phyloP scores from a whole-genome alignment of 2,329 filamentous ascomycete genomes.

The Pochonia chlamydosporia region DNA sequence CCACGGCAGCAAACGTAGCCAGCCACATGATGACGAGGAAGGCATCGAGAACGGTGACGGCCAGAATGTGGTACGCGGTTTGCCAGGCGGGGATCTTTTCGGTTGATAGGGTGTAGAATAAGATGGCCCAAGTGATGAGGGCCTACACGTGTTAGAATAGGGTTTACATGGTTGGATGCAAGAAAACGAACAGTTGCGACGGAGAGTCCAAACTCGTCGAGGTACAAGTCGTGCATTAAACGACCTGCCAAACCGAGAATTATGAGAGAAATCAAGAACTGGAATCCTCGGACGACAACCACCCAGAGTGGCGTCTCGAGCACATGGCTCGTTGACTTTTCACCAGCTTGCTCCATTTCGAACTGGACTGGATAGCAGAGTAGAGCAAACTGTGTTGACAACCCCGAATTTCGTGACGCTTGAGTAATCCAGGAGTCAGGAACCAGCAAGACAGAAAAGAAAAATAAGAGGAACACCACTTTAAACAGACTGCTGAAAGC shows the following conservation, averaged over 20 bases:
- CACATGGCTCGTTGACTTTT: constrained; percentile 18
- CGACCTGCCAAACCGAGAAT: constrained; percentile 36
- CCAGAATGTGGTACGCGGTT: constrained; percentile 36
- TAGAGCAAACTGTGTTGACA: too few species aligned
- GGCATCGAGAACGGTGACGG: constrained; percentile 36
- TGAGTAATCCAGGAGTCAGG: too few species aligned
- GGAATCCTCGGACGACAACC: constrained; percentile 31
- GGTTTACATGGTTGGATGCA: too few species aligned
- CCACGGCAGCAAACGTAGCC: constrained; percentile 34
- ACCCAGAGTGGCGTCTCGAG: constrained; percentile 39
- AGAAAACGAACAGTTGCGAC: constrained; percentile 31
- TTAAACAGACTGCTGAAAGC: not conserved
- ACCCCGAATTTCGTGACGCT: too few species aligned
- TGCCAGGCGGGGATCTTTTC: constrained; percentile 32
- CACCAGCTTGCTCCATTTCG: constrained; percentile 1
- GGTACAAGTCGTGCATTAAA: constrained; percentile 34
- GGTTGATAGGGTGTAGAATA: constrained; percentile 34
- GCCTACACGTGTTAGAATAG: constrained; percentile 22
- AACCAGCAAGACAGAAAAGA: not conserved
- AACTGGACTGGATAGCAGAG: too few species aligned
- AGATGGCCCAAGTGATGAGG: constrained; percentile 39
- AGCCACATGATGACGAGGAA: constrained; percentile 43
- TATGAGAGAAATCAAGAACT: constrained; percentile 36
- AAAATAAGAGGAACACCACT: not conserved
- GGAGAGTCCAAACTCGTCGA: constrained; percentile 33